Conservation (phyloP, 2,329 filamentous ascomycete species). For the Sporothrix pseudoabietina region DNA sequence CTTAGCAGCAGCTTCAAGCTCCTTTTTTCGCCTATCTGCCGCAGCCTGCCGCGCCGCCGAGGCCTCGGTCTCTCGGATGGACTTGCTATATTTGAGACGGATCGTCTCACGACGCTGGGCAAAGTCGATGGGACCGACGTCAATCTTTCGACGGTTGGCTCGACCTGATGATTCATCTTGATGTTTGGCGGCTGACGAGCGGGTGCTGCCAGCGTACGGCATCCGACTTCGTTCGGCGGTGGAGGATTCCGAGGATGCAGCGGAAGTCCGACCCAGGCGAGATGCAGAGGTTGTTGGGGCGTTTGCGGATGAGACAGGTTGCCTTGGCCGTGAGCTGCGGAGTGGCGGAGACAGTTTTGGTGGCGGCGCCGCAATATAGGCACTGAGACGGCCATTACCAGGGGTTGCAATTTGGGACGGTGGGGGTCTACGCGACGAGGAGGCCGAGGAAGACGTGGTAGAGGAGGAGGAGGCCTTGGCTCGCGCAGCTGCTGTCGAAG, state of each 20-base stretch:
- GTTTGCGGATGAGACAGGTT: slow-evolving; percentile 70
- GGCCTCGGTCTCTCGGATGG: slow-evolving; percentile 73
- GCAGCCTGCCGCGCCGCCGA: slow-evolving; percentile 57
- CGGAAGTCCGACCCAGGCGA: slow-evolving; percentile 26
- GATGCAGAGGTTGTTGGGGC: not conserved
- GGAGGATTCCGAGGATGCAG: slow-evolving; percentile 27
- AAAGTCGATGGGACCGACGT: slow-evolving; percentile 78
- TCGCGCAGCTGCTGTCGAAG: slow-evolving; percentile 36
- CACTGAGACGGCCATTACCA: slow-evolving; percentile 66
- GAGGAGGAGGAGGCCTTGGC: slow-evolving; percentile 44
- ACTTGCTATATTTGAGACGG: slow-evolving; percentile 81
- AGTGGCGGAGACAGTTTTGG: slow-evolving; percentile 77
- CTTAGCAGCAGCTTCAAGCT: slow-evolving; percentile 51
- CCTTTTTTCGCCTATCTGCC: slow-evolving; percentile 56
- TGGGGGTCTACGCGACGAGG: slow-evolving; percentile 44
- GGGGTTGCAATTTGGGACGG: slow-evolving; percentile 48
- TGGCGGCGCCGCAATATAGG: slow-evolving; percentile 70
- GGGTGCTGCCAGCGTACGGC: slow-evolving; percentile 32
- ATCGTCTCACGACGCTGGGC: slow-evolving; percentile 80
- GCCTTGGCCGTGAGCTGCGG: slow-evolving; percentile 78
- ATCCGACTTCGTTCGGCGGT: slow-evolving; percentile 23
- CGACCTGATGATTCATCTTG: slow-evolving; percentile 43
- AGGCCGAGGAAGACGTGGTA: slow-evolving; percentile 28
- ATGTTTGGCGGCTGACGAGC: slow-evolving; percentile 40
- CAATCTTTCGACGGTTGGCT: slow-evolving; percentile 55